Conservation (phyloP, 108 stramenopile genomes). For the Fragilaria radians region DNA sequence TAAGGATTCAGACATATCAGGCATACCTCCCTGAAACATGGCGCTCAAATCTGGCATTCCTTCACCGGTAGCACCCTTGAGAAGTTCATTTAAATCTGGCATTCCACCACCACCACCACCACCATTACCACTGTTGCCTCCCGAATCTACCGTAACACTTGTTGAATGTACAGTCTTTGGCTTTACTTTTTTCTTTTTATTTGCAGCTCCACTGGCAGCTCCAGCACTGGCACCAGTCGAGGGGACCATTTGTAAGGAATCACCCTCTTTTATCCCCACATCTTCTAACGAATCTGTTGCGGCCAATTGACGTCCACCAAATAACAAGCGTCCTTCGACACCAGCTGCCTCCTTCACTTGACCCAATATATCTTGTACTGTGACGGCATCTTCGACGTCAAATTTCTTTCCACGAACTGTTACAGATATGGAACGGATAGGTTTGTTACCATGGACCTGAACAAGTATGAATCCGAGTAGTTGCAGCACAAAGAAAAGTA, state of each 20-base stretch:
- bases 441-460: too few relatives aligned
- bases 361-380: constrained; percentile 41
- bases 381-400: constrained; percentile 33
- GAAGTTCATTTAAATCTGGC: constrained; percentile 29
- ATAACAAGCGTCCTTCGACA: constrained; percentile 32
- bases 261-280: constrained; percentile 46
- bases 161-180: constrained; percentile 5
- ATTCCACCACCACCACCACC: constrained; percentile 8
- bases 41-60: background rate
- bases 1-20: constrained; percentile 12
- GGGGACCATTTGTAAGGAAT: constrained; percentile 53
- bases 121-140: background rate
- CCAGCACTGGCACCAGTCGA: too few relatives aligned
- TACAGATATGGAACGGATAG: constrained; percentile 33
- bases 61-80: constrained; percentile 42
- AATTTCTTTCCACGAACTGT: constrained; percentile 56
- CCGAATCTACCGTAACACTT: background rate
- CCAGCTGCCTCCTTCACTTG: constrained; percentile 29
- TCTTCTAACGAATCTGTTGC: constrained; percentile 22
- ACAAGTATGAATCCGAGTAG: too few relatives aligned
- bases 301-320: constrained; percentile 40
- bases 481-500: too few relatives aligned
- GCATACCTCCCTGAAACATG: constrained; percentile 11
- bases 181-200: constrained; percentile 15
- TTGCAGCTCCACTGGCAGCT: constrained; percentile 3